Base-by-base conservation (phyloP, 176 grass and related monocot species). In the Aegilops umbellulata region DNA sequence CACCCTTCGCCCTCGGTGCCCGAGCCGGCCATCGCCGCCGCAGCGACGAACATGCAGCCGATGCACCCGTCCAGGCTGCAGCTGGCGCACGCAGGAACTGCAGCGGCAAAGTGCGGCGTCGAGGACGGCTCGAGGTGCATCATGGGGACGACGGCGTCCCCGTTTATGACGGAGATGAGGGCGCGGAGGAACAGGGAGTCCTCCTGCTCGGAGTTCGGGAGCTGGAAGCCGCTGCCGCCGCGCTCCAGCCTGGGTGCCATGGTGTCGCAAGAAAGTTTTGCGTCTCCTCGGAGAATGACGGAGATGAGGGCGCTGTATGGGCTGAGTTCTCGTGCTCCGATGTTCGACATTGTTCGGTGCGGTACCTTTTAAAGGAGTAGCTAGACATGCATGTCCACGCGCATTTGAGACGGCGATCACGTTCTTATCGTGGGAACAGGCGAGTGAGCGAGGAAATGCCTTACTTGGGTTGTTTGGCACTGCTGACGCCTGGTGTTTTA, bases 131-230 rank as follows among this genome's bases (percentile, higher is more conserved):
- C 57, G 3, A 47, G 74, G 20, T 7, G 60, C 35, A 75, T 3
- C 27, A 47, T 4, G 58, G 84, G 89, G 8, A 44, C 46, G 39
- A 77, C 10, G 71, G 86, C 39, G 78, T 82, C 74, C 22, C 93
- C 93, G 60, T 83, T 86, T 55, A 98, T 42, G 29, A 95, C 88
- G 86, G 88, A 94, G 72, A 89, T 80, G 79, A 98, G 91, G 4
- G 96, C 92, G 80, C 89, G 81, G 77, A 98, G 86, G 77, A 98
- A 62, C 79, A 98, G 83, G 15, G 88, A 67, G 88, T 93, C 80
- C 90, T 98, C 96, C 44, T 82, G 90, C 74, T 94, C 91, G 39
- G 83, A 29, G 90, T 86, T 95, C n/a, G 88, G 93, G 42, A 88
- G 90, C 63, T 81, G 86, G 87, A 92, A 92, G 36, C 22, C 65